Base-by-base conservation (phyloP, 2,329 filamentous ascomycete species). In the Penicillium sp. region DNA sequence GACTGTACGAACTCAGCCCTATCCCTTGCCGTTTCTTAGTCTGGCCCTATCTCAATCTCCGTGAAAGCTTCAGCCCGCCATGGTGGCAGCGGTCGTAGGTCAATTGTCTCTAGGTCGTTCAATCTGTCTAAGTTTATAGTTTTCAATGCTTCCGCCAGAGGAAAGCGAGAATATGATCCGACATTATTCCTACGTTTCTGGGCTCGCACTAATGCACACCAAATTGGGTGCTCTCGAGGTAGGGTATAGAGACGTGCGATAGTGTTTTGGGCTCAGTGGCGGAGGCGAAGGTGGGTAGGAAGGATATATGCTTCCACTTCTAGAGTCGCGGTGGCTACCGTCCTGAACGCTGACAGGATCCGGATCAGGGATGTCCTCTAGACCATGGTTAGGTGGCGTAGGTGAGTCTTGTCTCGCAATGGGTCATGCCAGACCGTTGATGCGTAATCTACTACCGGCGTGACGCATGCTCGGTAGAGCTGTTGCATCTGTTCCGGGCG, bases 271-370 rank as follows among this genome's bases (percentile, higher is more conserved):
- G 61, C 59, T 29, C 61, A 50, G 19, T 55, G 50, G 28, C 55
- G 52, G 19, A 60, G 59, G n/a, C 55, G 48, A 19, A 62, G 55
- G 26, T 60, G 43, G 11, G 53, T 61, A 16, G 62, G 46, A 29
- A 64, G 52, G 1, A 66, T 39, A 21, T 63, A 31, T 14, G 59
- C 53, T 57, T 67, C 61, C 11, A 67, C 64, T 39, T 67, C 63
- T 11, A 67, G 52, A 5, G 58, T 58, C 28, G 46, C 34, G 3
- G 61, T 65, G 10, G 58, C 59, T 9, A 62, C 59, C n/a, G 59
- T 62, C 33, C 50, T 31, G 45, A 67, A 67, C 6, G 59, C 58
- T 19, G 63, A 67, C 24, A 67, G 45, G 24, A 62, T 55, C 3
- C 61, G 54, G 39, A 65, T 55, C 5, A 67, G 54, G 4, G 55